phyloP scores from a whole-genome alignment of 2,329 filamentous ascomycete species.

The Scedosporium aurantiacum region DNA sequence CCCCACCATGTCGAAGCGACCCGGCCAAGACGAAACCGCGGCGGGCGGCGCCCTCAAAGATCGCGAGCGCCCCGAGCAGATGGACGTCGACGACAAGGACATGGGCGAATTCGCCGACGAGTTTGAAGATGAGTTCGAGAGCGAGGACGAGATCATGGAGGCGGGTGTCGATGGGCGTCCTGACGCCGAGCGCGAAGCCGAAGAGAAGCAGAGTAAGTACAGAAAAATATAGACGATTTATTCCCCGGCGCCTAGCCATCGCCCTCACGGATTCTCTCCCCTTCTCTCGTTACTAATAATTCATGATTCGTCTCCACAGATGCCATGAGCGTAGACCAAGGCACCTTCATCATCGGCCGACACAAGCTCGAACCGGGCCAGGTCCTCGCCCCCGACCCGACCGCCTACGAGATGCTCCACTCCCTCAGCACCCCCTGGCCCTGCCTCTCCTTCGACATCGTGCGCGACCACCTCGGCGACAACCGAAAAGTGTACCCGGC shows the following conservation, averaged over 20 bases:
- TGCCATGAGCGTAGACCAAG: slow-evolving; percentile 90
- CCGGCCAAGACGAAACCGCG: slow-evolving; percentile 37
- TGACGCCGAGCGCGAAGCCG: slow-evolving; percentile 83
- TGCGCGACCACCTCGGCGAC: slow-evolving; percentile 77
- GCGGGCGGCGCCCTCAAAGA: slow-evolving; percentile 42
- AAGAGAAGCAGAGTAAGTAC: slow-evolving; percentile 50
- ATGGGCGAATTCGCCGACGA: slow-evolving; percentile 90
- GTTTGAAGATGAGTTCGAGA: slow-evolving; percentile 87
- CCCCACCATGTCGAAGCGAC: slow-evolving; percentile 47
- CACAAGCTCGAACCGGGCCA: slow-evolving; percentile 86
- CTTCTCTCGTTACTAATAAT: neutral
- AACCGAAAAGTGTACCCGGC: slow-evolving; percentile 88
- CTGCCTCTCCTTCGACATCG: slow-evolving; percentile 88
- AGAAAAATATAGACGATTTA: neutral
- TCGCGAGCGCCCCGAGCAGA: slow-evolving; percentile 49
- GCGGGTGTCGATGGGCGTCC: slow-evolving; percentile 88
- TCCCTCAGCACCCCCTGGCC: slow-evolving; percentile 91
- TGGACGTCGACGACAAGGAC: slow-evolving; percentile 55
- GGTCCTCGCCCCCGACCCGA: slow-evolving; percentile 79
- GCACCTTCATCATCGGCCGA: slow-evolving; percentile 90
- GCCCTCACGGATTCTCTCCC: neutral
- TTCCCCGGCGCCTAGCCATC: neutral
- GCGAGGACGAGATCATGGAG: slow-evolving; percentile 79
- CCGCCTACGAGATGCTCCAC: slow-evolving; percentile 98
- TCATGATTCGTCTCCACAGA: slow-evolving; percentile 23